Base-by-base conservation (phyloP, 1,139 yeast genomes). In the Taiozyma onychis region DNA sequence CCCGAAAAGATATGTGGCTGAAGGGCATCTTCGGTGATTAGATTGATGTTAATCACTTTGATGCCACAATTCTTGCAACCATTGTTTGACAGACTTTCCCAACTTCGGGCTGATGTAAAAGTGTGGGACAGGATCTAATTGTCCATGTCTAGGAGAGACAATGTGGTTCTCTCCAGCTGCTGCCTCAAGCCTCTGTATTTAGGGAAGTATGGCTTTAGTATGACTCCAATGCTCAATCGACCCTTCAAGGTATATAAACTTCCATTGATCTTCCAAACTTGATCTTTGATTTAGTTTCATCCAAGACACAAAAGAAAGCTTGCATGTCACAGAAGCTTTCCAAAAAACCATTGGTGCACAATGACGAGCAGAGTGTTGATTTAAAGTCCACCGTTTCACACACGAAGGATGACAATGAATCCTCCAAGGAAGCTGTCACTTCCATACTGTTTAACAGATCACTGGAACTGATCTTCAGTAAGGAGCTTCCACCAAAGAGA, bases 381-480 rank as follows among this genome's bases (percentile, higher is more conserved):
- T 9, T 37, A 21, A 14, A 37, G 14, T 18, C 22, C 41, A 21
- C 24, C 5, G 7, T 7, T 10, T 16, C 24, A 6, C 14, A 37
- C 13, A 9, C 3, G 16, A 14, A 18, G 14, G 16, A 35, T 8
- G 39, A 37, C 21, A 16, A 14, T 9, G 50, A 44, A 10, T 9
- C n/a, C 13, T 28, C 41, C 6, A 9, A 21, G 11, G 39, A 22
- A 39, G 46, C 46, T 8, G 18, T 43, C 18, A 46, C 49, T 4
- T 26, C 34, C 2, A 47, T 51, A 6, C 50, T 51, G 1, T 48
- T 52, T 27, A 42, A 44, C 9, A 46, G 47, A 16, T 45, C 50
- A 9, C 7, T 39, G 11, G 47, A 49, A 14, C 32, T 51, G n/a
- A 49, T 47, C 46, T 51, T 51, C 41, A 32, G 49, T 4, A 44